Base-by-base conservation (phyloP, 2,329 filamentous ascomycete species). In the Camillea tinctor region DNA sequence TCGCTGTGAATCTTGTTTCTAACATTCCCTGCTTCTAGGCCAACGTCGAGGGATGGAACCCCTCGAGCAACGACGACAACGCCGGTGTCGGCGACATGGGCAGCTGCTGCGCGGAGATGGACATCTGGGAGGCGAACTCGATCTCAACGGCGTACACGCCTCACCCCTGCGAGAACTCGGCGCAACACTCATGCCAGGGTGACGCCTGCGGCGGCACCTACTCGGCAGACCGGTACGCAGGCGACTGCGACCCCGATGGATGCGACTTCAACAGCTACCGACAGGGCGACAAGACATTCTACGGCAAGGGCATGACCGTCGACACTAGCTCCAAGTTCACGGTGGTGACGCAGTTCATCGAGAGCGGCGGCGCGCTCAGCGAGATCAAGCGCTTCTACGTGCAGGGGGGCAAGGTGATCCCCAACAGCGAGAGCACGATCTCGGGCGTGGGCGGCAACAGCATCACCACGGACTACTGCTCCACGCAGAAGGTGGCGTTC, bases 201-300 rank as follows among this genome's bases (percentile, higher is more conserved):
- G 73, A 77, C 60, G 59, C 66, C 20, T 84, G 80, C 66, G 82
- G 82, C 61, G 83, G 79, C 59, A 76, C 77, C 52, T 81, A 78
- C 64, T 73, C 73, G 6, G 64, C 69, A 56, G 74, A 80, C 68
- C 83, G 84, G 63, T 87, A 87, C 71, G 74, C 71, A 23, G 84
- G 85, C 60, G 75, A 82, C 61, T 88, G 86, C 73, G 86, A 88
- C 72, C 83, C 84, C 62, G 84, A 87, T 66, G 86, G 86, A 54
- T 89, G 86, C 68, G 86, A 88, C 72, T 87, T 84, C 79, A 87
- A 87, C 79, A 75, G 80, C 51, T 88, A 81, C 81, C 84, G 85
- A 70, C 80, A 85, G 78, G 86, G 86, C 61, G 78, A 83, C 72
- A 76, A 75, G 52, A 75, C 75, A 72, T 88, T 87, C 79, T 88